A percentile compares a stretch with the other conserved stretches of the same genome.
Evolutionary conservation across 495 filamentous ascomycete genomes (phyloP).

Genomic region (Neurospora africana): DNA sequence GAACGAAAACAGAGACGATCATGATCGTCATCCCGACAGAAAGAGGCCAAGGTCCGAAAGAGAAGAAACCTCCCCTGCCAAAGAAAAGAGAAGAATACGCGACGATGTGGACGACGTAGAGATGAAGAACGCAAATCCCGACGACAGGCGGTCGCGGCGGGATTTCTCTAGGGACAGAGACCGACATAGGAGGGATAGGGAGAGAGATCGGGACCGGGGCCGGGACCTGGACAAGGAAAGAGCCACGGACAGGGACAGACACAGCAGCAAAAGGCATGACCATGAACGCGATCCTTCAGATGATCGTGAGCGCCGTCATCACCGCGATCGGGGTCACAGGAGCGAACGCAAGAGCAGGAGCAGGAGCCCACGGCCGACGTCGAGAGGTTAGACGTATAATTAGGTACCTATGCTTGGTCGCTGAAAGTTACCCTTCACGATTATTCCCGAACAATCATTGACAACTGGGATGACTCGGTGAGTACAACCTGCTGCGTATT

Average conservation of each 20-base stretch:
- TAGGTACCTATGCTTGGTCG: neutral
- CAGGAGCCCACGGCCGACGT: neutral
- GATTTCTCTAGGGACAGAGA: neutral
- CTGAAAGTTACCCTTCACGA: neutral
- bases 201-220: neutral
- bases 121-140: neutral
- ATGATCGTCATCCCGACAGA: neutral
- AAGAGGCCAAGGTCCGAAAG: neutral
- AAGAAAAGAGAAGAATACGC: neutral
- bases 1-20: neutral
- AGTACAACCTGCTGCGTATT: neutral
- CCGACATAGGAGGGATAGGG: slow-evolving; percentile 5
- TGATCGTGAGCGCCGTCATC: slow-evolving; percentile 8
- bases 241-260: slow-evolving; percentile 2
- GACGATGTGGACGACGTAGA: neutral
- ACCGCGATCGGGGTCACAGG: neutral
- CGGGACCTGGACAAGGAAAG: slow-evolving; percentile 15
- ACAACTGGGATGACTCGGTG: neutral
- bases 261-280: slow-evolving; percentile 7
- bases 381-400: neutral
- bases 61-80: neutral
- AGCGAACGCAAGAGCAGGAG: neutral
- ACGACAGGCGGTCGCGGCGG: neutral
- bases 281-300: slow-evolving; percentile 12
- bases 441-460: neutral